Conservation (phyloP, 805 yeast genomes). For the Teunomyces atbi region DNA sequence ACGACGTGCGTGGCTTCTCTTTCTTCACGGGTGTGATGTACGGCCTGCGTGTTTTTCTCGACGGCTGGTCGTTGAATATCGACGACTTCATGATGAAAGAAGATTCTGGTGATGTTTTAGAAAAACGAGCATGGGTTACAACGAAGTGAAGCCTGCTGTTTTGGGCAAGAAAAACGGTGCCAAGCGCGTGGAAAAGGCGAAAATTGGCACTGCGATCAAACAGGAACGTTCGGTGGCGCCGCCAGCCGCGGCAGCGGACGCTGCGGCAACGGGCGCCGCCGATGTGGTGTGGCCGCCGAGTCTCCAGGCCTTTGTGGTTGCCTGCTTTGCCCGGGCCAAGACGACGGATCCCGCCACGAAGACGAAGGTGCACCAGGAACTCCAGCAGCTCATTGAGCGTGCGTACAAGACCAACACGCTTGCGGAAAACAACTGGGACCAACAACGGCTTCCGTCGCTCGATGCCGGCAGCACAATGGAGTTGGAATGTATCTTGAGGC, state of each 20-base stretch:
- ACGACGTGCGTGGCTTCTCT: conserved; percentile 11
- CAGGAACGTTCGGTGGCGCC: no score
- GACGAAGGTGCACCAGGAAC: conserved; percentile 45
- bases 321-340: conserved; percentile 43
- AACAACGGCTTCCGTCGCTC: conserved; percentile 48
- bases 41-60: conserved; percentile 17
- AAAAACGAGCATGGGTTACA: conserved; percentile 13
- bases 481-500: conserved; percentile 10
- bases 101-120: neutral
- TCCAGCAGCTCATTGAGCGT: conserved; percentile 46
- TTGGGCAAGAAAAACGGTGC: neutral
- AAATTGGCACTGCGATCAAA: neutral
- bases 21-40: conserved; percentile 10
- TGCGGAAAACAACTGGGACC: conserved; percentile 53
- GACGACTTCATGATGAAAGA: conserved; percentile 28
- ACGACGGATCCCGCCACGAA: conserved; percentile 34
- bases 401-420: conserved; percentile 47
- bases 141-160: conserved; percentile 22
- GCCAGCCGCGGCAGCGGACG: no score
- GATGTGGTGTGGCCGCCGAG: conserved; percentile 50
- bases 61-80: conserved; percentile 20
- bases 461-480: conserved; percentile 15
- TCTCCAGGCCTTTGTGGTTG: conserved; percentile 49
- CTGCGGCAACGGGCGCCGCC: no score
- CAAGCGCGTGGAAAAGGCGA: neutral